These are phyloP conservation scores for Daedalea quercina DNA, from an alignment of 768 basidiomycete species.

Conservation along the genomic window DNA sequence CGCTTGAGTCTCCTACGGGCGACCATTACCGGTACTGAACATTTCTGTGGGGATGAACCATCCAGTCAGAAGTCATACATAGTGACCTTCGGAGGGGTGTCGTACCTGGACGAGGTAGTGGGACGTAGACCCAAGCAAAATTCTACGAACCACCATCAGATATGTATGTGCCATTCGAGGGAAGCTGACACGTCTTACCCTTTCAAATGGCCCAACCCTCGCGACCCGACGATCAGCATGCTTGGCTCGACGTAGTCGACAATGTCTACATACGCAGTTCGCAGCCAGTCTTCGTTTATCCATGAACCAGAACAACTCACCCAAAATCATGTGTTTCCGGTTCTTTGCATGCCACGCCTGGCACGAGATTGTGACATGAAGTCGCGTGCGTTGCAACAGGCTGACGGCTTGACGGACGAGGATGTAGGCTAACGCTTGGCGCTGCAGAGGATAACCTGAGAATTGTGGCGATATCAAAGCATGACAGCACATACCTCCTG, in stretches of 20 bases:
- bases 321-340: slow-evolving; percentile 80
- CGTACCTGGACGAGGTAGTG: slow-evolving; percentile 84
- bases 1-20: slow-evolving; percentile 87
- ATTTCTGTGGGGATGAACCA: slow-evolving; percentile 56
- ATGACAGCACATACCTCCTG: slow-evolving; percentile 61
- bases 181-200: slow-evolving; percentile 48
- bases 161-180: slow-evolving; percentile 4
- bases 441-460: slow-evolving; percentile 34
- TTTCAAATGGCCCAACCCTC: slow-evolving; percentile 81
- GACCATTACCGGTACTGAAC: slow-evolving; percentile 95
- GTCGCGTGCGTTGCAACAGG: slow-evolving; percentile 82
- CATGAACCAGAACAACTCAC: slow-evolving; percentile 26
- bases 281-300: neutral
- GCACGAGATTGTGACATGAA: slow-evolving; percentile 83
- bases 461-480: slow-evolving; percentile 2
- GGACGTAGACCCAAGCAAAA: slow-evolving; percentile 89
- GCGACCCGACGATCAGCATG: slow-evolving; percentile 94
- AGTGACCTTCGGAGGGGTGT: neutral
- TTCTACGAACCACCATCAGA: no score
- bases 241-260: slow-evolving; percentile 83
- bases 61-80: neutral
- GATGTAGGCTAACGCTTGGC: slow-evolving; percentile 83
- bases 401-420: slow-evolving; percentile 85
- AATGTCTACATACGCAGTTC: slow-evolving; percentile 42
- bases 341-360: slow-evolving; percentile 99